Conservation (phyloP, 2,329 filamentous ascomycete genomes). For the Myrmaecium sp. region DNA sequence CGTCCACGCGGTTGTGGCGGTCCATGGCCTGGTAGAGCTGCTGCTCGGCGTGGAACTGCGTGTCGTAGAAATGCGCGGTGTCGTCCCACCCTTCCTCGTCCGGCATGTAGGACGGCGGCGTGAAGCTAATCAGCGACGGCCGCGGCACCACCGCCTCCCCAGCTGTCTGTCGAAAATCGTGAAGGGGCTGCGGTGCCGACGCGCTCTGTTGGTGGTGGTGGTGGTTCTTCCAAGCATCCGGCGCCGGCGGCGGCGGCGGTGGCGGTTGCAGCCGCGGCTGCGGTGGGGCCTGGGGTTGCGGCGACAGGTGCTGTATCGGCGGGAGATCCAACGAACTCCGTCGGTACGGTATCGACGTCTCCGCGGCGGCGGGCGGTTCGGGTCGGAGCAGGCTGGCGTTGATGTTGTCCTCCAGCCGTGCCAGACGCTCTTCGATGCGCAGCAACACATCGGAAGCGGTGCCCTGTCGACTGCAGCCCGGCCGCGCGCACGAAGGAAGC, state of each 20-base stretch:
- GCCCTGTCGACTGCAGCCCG: neutral
- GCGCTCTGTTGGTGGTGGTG: too few species aligned
- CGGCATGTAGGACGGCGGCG: slow-evolving; percentile 10
- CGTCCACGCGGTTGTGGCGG: slow-evolving; percentile 5
- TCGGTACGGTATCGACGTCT: neutral
- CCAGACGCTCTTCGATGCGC: neutral
- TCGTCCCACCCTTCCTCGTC: slow-evolving; percentile 14
- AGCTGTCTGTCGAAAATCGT: slow-evolving; percentile 12
- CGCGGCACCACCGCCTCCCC: slow-evolving; percentile 11
- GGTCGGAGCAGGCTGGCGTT: neutral
- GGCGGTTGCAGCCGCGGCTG: too few species aligned
- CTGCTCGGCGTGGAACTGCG: slow-evolving; percentile 12
- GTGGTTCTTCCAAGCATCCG: too few species aligned
- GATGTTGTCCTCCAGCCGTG: slow-evolving; percentile 1
- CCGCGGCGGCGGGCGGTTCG: neutral
- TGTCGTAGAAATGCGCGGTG: slow-evolving; percentile 13
- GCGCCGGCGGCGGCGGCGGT: too few species aligned
- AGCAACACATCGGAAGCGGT: neutral
- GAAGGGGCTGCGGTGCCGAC: too few species aligned
- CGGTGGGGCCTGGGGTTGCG: too few species aligned
- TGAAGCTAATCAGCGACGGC: slow-evolving; percentile 11
- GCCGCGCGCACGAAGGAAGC: too few species aligned
- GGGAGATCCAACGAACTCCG: slow-evolving; percentile 1
- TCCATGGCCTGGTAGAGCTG: slow-evolving; percentile 11
- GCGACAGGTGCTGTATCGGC: neutral